Base-by-base conservation (phyloP, 106 monocot genomes). In the Dactylorhiza incarnata region DNA sequence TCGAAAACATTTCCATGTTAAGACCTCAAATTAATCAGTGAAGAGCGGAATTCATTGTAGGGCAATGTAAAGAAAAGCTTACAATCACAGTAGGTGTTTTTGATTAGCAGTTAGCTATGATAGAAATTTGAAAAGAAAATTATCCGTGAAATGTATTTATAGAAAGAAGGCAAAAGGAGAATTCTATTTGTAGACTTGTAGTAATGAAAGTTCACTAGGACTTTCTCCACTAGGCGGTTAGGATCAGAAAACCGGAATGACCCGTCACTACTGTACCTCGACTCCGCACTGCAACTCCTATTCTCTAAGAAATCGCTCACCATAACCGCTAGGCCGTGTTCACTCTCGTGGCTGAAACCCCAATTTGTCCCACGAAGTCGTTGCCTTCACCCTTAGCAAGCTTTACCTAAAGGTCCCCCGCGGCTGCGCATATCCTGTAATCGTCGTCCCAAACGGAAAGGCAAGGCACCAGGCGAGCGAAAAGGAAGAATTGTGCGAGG, bases 321-420 rank as follows among this genome's bases (percentile, higher is more conserved):
- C 91, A 97, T 85, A 59, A 89, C 49, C 45, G 96, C 93, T 62
- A 97, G 72, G 74, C 91, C 93, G 48, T 91, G 89, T 74, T 97
- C 96, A 81, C 96, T 93, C 81, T 97, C 96, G 46, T 86, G 88
- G 81, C 96, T 97, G 69, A 91, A 84, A 74, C 88, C 90, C 87
- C 83, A 37, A 83, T 72, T 63, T 77, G 74, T 26, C 78, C 80
- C 26, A 66, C 48, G 25, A 25, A 67, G 48, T 72, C 91, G 44
- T 70, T 43, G 4, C 58, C 74, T 49, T 73, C 89, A 48, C 81
- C 74, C 2, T 72, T 82, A 29, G 53, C 13, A 8, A 74, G 15
- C 68, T 65, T 67, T 6, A 49, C 29, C 51, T 13, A 67, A 7
- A 65, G n/a, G 48, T 53, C 87, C 45, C 75, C 80, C 6, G 72